A percentile compares a stretch with the other conserved stretches of the same genome.
phyloP scores from a whole-genome alignment of 1,284 basidiomycete genomes.

The Ceratobasidium theobromae region DNA sequence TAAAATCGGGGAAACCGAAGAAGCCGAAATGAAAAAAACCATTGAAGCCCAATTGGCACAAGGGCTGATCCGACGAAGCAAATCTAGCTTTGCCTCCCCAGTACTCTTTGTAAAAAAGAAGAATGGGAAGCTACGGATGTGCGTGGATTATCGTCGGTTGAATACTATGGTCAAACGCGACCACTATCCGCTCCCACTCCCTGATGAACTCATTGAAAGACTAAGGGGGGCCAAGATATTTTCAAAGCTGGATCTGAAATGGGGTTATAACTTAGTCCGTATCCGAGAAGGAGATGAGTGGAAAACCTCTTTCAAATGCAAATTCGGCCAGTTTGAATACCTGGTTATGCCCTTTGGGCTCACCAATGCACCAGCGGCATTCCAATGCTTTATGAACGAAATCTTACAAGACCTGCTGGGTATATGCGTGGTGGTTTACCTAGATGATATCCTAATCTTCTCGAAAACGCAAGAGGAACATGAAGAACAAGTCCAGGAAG shows the following conservation, averaged over 20 bases:
- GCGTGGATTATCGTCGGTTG: slow-evolving; percentile 6
- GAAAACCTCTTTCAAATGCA: slow-evolving; percentile 27
- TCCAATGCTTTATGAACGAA: slow-evolving; percentile 31
- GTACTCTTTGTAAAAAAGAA: no score
- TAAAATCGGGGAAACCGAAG: no score
- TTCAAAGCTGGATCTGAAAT: slow-evolving; percentile 21
- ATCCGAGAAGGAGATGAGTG: slow-evolving; percentile 24
- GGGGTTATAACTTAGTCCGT: neutral
- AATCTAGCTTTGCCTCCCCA: no score
- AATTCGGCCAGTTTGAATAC: slow-evolving; percentile 17
- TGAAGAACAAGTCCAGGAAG: slow-evolving; percentile 1
- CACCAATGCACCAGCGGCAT: slow-evolving; percentile 7
- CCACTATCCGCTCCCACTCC: slow-evolving; percentile 4
- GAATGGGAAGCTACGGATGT: neutral
- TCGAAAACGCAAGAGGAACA: neutral
- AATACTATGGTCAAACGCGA: slow-evolving; percentile 22
- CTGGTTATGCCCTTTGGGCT: slow-evolving; percentile 31
- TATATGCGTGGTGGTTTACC: slow-evolving; percentile 19
- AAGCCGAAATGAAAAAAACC: no score
- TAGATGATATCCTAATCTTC: slow-evolving; percentile 33
- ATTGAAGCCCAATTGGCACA: no score
- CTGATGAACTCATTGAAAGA: slow-evolving; percentile 13
- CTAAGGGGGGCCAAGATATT: neutral
- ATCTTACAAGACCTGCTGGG: slow-evolving; percentile 27
- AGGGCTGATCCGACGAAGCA: no score